Conservation (phyloP, 192 early-diverging fungal genomes). For the Mortierella claussenii region DNA sequence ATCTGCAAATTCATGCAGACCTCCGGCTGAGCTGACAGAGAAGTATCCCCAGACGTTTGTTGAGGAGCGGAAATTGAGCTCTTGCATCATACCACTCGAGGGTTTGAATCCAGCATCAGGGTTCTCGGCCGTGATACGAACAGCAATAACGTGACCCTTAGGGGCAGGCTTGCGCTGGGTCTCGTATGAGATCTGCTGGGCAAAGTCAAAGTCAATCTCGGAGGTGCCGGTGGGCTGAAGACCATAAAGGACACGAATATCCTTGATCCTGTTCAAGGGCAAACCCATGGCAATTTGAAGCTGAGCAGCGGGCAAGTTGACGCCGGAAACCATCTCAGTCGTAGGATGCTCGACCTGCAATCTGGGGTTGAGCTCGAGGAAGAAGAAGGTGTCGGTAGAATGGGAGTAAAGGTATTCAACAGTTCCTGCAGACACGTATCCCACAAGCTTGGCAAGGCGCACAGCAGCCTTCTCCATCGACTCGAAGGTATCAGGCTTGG, state of each 20-base stretch:
- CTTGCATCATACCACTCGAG: constrained; percentile 94
- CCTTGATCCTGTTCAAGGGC: constrained; percentile 92
- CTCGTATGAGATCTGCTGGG: constrained; percentile 75
- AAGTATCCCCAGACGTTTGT: constrained; percentile 99
- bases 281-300: constrained; percentile 99
- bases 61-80: constrained; percentile 96
- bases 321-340: constrained; percentile 98
- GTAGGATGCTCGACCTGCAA: constrained; percentile 99
- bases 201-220: constrained; percentile 95
- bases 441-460: constrained; percentile 91
- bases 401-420: constrained; percentile 97
- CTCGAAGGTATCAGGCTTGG: constrained; percentile 80
- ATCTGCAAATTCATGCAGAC: constrained; percentile 99
- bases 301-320: constrained; percentile 97
- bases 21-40: constrained; percentile 92
- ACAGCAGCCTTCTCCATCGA: constrained; percentile 98
- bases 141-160: constrained; percentile 98
- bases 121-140: constrained; percentile 99
- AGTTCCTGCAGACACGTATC: constrained; percentile 95
- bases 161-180: constrained; percentile 93
- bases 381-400: constrained; percentile 89
- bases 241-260: constrained; percentile 96
- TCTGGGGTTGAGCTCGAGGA: constrained; percentile 97
- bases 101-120: constrained; percentile 99
- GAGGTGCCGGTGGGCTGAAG: constrained; percentile 85